Evolutionary conservation across 208 protist species (phyloP).

Genomic region (Naegleria lovaniensis): DNA sequence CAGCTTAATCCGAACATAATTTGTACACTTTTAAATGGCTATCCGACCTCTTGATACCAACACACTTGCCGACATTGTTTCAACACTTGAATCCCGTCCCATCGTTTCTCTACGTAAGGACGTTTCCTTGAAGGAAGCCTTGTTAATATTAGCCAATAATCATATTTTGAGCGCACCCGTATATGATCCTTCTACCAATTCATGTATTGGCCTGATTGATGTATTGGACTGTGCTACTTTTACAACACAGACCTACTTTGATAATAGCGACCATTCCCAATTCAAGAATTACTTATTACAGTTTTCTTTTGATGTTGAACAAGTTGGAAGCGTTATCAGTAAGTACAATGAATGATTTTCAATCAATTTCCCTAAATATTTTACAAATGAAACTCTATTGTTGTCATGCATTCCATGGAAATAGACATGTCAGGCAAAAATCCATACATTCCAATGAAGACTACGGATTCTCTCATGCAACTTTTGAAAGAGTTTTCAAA

Average conservation of each 20-base stretch:
- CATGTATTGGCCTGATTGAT: conserved; percentile 20
- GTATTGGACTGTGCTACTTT: conserved; percentile 17
- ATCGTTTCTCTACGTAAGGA: background rate
- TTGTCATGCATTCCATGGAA: background rate
- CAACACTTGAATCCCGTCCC: background rate
- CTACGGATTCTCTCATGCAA: background rate
- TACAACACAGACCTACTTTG: background rate
- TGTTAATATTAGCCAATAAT: background rate
- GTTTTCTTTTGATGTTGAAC: conserved; percentile 24
- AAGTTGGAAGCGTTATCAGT: conserved; percentile 19
- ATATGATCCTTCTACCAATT: background rate
- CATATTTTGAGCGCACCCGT: conserved; percentile 7
- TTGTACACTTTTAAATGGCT: background rate
- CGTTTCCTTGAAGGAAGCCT: background rate
- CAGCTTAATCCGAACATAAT: no score
- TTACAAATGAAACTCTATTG: no score
- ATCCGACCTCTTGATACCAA: background rate
- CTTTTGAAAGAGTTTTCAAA: background rate
- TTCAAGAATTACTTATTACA: conserved; percentile 23
- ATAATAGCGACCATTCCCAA: background rate
- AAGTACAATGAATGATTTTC: conserved; percentile 4
- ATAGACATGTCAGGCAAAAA: background rate
- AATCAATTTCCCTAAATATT: no score
- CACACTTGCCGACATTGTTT: background rate
- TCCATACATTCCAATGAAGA: background rate